Conservation (phyloP, 2,329 filamentous ascomycete species). For the Sarocladium brachiariae region DNA sequence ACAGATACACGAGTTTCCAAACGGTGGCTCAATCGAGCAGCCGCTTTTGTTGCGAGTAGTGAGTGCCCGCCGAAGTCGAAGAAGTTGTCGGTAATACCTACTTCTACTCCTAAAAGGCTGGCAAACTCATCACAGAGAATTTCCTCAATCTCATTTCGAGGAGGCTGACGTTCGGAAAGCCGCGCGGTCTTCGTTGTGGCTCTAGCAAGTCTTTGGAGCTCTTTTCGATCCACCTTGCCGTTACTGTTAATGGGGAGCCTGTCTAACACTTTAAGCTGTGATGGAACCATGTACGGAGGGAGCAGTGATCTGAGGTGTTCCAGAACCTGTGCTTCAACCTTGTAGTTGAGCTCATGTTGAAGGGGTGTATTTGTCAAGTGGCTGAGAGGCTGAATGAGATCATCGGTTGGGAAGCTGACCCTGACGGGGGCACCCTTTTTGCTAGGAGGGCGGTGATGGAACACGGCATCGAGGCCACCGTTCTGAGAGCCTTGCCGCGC, state of each 20-base stretch:
- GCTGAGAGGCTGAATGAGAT: slow-evolving; percentile 3
- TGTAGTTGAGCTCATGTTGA: slow-evolving; percentile 4
- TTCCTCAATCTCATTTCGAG: slow-evolving; percentile 5
- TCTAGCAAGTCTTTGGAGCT: slow-evolving; percentile 6
- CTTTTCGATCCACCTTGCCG: slow-evolving; percentile 19
- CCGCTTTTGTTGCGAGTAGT: slow-evolving; percentile 35
- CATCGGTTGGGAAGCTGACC: slow-evolving; percentile 19
- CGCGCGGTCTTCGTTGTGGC: not conserved
- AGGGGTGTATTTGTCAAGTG: slow-evolving; percentile 16
- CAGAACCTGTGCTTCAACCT: slow-evolving; percentile 8
- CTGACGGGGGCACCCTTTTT: slow-evolving; percentile 8
- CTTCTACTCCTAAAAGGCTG: slow-evolving; percentile 4
- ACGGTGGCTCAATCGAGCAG: slow-evolving; percentile 8
- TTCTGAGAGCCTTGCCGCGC: slow-evolving; percentile 29
- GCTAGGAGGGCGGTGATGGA: slow-evolving; percentile 26
- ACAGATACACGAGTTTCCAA: slow-evolving; percentile 10
- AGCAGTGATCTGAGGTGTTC: slow-evolving; percentile 8
- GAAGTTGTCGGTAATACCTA: slow-evolving; percentile 14
- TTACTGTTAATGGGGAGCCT: slow-evolving; percentile 20
- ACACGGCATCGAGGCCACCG: slow-evolving; percentile 22
- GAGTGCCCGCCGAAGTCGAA: slow-evolving; percentile 35
- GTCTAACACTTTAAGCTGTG: slow-evolving; percentile 16
- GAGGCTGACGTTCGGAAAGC: not conserved
- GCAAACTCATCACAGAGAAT: slow-evolving; percentile 11
- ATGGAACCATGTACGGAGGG: slow-evolving; percentile 22